phyloP scores from a whole-genome alignment of 345 rosid genomes.

The Eucalyptus regnans region DNA sequence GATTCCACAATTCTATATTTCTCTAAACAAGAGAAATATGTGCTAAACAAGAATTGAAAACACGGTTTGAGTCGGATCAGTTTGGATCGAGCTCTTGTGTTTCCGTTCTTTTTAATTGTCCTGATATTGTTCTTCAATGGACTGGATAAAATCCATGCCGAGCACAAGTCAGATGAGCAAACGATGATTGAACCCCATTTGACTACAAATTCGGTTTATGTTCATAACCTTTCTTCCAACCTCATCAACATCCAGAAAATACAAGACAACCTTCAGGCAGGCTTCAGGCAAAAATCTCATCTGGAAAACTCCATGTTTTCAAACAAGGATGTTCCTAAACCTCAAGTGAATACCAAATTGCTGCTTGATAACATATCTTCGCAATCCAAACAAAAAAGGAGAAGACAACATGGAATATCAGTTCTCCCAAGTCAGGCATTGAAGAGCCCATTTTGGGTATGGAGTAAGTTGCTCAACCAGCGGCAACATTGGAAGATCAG shows the following conservation, averaged over 20 bases:
- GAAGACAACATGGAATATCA: neutral
- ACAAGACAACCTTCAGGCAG: neutral
- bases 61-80: accelerated
- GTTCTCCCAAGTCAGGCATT: neutral
- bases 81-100: accelerated
- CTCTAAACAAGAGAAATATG: accelerated
- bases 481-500: neutral
- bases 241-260: neutral
- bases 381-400: neutral
- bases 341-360: neutral
- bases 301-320: neutral
- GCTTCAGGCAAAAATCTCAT: neutral
- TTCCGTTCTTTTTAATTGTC: too few relatives aligned
- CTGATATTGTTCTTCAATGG: too few relatives aligned
- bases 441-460: neutral
- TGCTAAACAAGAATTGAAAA: too few relatives aligned
- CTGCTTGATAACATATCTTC: neutral
- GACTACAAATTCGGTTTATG: neutral
- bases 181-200: neutral
- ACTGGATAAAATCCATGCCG: too few relatives aligned
- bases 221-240: neutral
- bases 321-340: neutral
- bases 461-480: neutral
- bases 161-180: neutral
- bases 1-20: neutral